Evolutionary conservation across 2,329 filamentous ascomycete genomes (phyloP), one percentile per base, ranked within the genome.

Genomic region (Fusarium staphyleae): DNA sequence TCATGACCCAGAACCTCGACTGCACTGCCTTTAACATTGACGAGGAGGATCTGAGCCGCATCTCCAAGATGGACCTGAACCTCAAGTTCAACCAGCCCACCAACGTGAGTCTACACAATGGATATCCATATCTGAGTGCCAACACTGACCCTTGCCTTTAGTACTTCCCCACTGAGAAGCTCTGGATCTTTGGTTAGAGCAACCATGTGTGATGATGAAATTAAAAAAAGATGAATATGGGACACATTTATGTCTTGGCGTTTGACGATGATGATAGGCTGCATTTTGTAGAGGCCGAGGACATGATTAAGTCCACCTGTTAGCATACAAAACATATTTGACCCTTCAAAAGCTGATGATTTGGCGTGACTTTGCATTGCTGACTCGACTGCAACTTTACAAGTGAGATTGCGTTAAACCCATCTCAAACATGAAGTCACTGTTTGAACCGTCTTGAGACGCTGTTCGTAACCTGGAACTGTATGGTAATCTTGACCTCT

Each of bases 51-150:
- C 76, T 95, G 51, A 77, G 87, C 59, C 77, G 80, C 54, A 92
- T 92, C 70, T 81, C 80, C 52, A 79, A 72, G 41, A 77, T 93
- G 70, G 83, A 93, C 72, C 75, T 79, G 66, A 78, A 81, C 60
- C 77, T 91, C 70, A 84, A 88, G 68, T 92, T 93, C 77, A 93
- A 93, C 77, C 85, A 91, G 75, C 90, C 89, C 45, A 78, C 83
- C 55, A 86, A 86, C 72, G 86, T 88, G 68, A 83, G 85, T 80
- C 15, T 24, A 16, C 14, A 8, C 11, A 11, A 37, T 9, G 11
- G 1, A 13, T 19, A 6, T 3, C 8, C 9, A 15, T n/a, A 18
- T 6, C 22, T 24, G 22, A 5, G 4, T 28, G n/a, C 15, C 6
- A 26, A 46, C 30, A 12, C 57, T 66, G 33, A 68, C 28, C 2